Conservation (phyloP, 805 yeast genomes). For the Grigorovia transvaalensis region DNA sequence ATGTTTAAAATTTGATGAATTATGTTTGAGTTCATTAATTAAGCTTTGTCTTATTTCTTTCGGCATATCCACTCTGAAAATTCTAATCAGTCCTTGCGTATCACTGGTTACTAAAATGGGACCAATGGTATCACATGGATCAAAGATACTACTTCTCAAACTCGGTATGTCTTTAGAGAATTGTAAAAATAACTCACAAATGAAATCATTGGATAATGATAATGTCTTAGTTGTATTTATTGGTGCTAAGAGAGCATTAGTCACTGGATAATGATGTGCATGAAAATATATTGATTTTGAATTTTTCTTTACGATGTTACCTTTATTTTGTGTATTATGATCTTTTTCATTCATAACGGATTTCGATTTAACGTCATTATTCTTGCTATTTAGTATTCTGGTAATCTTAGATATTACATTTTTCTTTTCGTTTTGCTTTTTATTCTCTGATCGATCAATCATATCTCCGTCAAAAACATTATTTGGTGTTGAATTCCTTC, state of each 20-base stretch:
- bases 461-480: background rate
- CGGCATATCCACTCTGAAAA: slow-evolving; percentile 71
- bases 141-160: slow-evolving; percentile 7
- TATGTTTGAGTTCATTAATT: slow-evolving; percentile 10
- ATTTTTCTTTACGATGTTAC: slow-evolving; percentile 24
- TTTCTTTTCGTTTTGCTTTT: background rate
- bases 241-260: slow-evolving; percentile 74
- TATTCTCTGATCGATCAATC: background rate
- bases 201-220: slow-evolving; percentile 66
- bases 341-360: background rate
- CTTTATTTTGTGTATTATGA: background rate
- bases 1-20: background rate
- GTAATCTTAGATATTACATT: background rate
- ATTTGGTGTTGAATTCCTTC: background rate
- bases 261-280: slow-evolving; percentile 65
- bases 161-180: slow-evolving; percentile 8
- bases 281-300: slow-evolving; percentile 60
- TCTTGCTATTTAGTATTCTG: background rate
- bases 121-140: slow-evolving; percentile 27
- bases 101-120: slow-evolving; percentile 68
- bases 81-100: slow-evolving; percentile 56
- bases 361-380: background rate
- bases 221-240: slow-evolving; percentile 50
- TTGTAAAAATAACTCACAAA: slow-evolving; percentile 48
- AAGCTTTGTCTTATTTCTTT: slow-evolving; percentile 33